Evolutionary conservation across 148 eudicot genomes (phyloP).

Genomic region (Limonium bicolor): DNA sequence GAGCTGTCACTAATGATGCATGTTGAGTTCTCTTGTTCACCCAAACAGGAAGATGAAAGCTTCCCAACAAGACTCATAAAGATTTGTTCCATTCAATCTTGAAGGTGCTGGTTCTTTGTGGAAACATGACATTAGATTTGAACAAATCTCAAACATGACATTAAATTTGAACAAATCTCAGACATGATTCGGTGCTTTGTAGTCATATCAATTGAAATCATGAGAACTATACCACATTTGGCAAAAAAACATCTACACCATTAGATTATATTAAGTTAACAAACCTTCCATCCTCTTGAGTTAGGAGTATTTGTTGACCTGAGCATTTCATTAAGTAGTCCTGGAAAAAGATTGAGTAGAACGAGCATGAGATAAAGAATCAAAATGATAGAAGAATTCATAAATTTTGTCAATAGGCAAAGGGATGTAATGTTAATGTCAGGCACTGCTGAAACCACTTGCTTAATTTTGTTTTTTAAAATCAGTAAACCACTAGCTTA

Average conservation of each 20-base stretch:
- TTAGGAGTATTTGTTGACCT: conserved; percentile 43
- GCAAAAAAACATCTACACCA: background rate
- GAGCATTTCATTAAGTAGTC: conserved; percentile 74
- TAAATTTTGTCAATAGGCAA: background rate
- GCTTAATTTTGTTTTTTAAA: background rate
- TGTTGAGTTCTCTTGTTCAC: no score
- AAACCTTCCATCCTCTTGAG: conserved; percentile 83
- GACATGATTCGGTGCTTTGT: no score
- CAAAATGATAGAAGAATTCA: background rate
- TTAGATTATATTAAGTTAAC: background rate
- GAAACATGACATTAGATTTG: no score
- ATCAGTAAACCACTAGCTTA: background rate
- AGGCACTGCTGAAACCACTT: background rate
- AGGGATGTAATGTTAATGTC: background rate
- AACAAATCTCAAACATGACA: no score
- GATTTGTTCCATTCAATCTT: no score
- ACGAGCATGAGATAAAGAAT: background rate
- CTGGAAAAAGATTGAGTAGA: conserved; percentile 21
- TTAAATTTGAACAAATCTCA: no score
- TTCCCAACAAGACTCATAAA: no score
- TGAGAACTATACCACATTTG: background rate
- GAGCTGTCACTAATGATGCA: no score
- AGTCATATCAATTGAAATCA: background rate
- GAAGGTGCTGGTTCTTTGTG: background rate
- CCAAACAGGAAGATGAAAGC: no score